Percentiles rank a stretch among this genome's conserved stretches.
phyloP scores from a whole-genome alignment of 2,329 filamentous ascomycete species.

The Dactylellina drechsleri region DNA sequence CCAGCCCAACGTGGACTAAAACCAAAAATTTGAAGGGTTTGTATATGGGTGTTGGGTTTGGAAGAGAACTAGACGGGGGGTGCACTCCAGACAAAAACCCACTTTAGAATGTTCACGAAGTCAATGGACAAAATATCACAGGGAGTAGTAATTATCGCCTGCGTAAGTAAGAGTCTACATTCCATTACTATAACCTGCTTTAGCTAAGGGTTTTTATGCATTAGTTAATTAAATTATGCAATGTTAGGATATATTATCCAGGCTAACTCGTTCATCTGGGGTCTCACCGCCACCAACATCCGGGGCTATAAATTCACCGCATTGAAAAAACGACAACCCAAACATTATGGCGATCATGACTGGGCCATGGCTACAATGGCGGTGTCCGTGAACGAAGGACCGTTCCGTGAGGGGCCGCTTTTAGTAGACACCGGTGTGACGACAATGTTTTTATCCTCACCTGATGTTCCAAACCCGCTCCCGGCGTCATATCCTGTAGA shows the following conservation, averaged over 20 bases:
- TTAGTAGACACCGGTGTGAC: slow-evolving; percentile 41
- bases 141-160: slow-evolving; percentile 11
- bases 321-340: slow-evolving; percentile 42
- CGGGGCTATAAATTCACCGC: slow-evolving; percentile 20
- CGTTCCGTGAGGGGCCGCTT: slow-evolving; percentile 21
- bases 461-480: slow-evolving; percentile 23
- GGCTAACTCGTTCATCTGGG: slow-evolving; percentile 14
- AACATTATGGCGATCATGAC: slow-evolving; percentile 24
- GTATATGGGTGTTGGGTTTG: slow-evolving; percentile 51
- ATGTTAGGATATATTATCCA: slow-evolving; percentile 36
- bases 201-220: neutral
- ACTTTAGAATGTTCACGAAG: slow-evolving; percentile 35
- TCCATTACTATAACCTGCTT: neutral
- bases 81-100: slow-evolving; percentile 53
- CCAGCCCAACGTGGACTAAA: slow-evolving; percentile 11
- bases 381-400: slow-evolving; percentile 18
- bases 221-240: neutral
- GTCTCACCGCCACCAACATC: slow-evolving; percentile 32
- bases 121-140: slow-evolving; percentile 24
- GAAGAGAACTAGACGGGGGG: slow-evolving; percentile 42
- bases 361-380: slow-evolving; percentile 35
- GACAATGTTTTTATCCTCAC: slow-evolving; percentile 46
- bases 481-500: slow-evolving; percentile 25
- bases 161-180: slow-evolving; percentile 2
- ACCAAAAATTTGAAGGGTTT: slow-evolving; percentile 15